Percentiles rank a stretch among this genome's conserved stretches.
phyloP scores from a whole-genome alignment of 1,284 basidiomycete genomes.

The Bjerkandera adusta region DNA sequence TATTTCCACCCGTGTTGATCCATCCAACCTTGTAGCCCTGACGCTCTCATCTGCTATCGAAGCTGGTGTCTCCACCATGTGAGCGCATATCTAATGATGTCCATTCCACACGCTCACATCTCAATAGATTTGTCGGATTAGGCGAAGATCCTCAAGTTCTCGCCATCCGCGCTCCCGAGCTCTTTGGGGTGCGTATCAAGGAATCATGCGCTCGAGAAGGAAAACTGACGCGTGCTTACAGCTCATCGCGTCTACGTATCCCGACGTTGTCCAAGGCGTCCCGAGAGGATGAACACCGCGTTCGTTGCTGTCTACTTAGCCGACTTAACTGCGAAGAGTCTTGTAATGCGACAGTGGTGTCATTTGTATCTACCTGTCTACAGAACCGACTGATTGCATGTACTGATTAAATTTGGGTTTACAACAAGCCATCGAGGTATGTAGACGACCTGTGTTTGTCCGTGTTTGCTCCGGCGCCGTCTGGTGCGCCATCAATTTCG shows the following conservation, averaged over 20 bases:
- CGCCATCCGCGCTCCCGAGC: conserved; percentile 67
- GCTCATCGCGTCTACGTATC: conserved; percentile 41
- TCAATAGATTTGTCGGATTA: conserved; percentile 71
- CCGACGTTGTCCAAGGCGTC: conserved; percentile 55
- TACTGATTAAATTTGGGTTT: neutral
- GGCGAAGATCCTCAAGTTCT: conserved; percentile 81
- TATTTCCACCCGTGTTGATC: neutral
- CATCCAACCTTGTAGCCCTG: conserved; percentile 40
- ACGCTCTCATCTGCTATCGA: conserved; percentile 72
- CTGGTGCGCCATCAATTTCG: neutral
- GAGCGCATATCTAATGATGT: conserved; percentile 20
- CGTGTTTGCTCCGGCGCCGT: neutral
- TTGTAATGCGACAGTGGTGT: neutral
- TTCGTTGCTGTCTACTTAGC: no score
- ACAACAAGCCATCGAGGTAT: neutral
- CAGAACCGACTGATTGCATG: neutral
- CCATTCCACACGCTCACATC: conserved; percentile 6
- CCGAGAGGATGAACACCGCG: conserved; percentile 35
- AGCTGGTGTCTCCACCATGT: conserved; percentile 84
- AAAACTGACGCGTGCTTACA: neutral
- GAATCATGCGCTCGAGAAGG: neutral
- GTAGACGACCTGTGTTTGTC: neutral
- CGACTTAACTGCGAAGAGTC: neutral
- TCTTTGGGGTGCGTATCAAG: conserved; percentile 27
- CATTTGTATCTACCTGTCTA: neutral